Evolutionary conservation across 2,329 filamentous ascomycete species (phyloP), one percentile per base, ranked within the genome.

Genomic region (Clonostachys sp.): DNA sequence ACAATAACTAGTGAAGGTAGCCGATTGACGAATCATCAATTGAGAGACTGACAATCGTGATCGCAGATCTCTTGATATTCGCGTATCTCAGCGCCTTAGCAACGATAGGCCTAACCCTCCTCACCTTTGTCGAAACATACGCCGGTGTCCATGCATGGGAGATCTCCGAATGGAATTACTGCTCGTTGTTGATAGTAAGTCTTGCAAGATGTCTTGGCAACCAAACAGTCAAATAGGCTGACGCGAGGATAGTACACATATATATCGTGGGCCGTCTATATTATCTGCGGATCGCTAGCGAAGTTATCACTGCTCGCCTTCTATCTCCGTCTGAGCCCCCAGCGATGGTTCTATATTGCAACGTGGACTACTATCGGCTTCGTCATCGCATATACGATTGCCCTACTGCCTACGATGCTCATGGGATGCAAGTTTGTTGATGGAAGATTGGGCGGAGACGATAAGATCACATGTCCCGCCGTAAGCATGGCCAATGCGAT

Each of bases 401-500:
- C 51, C 14, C 59, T 61, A 4, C 52, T 56, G 2, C 44, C 47
- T 0, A 44, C 58, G 1, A 45, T 59, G 0, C 45, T 59, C 0
- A 58, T 61, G 20, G 54, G 51, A 2, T 58, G 56, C 4, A 43
- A 42, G 4, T 30, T 30, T 30, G 24, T 30, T 30, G 24, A 30
- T 30, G 24, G 24, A 30, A 30, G 24, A 10, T 4, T 55, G 1
- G 47, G 44, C 34, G 68, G 48, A 52, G 59, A 49, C 8, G 57
- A 44, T 18, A 77, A 73, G 41, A 60, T 77, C 20, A 57, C 72
- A 41, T 64, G 69, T 33, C 63, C 71, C 4, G 58, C 67, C 2
- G 65, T 77, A 42, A 77, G 77, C 51, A 67, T 77, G 20, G 62
- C 68, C 17, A 74, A 73, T n/a, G 72, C 74, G 0, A 66, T 65